phyloP scores from a whole-genome alignment of 108 stramenopile species.

The Fragilaria crotonensis region DNA sequence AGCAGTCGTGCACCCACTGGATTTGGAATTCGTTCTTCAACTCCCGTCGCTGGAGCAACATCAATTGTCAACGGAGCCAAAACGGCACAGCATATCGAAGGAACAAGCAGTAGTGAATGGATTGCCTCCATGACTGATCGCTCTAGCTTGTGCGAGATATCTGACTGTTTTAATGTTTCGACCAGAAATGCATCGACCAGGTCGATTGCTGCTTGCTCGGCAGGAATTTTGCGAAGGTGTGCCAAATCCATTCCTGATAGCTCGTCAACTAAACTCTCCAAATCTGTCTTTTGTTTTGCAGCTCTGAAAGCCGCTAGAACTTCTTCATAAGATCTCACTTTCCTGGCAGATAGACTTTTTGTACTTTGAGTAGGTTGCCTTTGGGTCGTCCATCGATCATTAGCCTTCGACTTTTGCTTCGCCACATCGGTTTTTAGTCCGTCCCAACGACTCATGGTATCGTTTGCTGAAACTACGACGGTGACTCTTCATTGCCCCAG shows the following conservation, averaged over 20 bases:
- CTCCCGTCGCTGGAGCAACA: not conserved
- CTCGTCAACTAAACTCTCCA: not conserved
- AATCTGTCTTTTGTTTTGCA: not conserved
- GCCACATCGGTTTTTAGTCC: not conserved
- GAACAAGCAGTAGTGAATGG: not conserved
- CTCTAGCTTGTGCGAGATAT: not conserved
- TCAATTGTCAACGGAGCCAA: not conserved
- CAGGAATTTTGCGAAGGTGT: not conserved
- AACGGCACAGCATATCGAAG: not conserved
- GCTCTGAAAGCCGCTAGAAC: not conserved
- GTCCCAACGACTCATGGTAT: not conserved
- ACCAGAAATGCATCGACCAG: not conserved
- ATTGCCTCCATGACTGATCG: not conserved
- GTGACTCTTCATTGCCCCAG: too few species aligned
- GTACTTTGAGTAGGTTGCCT: not conserved
- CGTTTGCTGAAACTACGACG: too few species aligned
- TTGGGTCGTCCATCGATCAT: not conserved
- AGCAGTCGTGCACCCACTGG: not conserved
- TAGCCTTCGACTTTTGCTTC: not conserved
- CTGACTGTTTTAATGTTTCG: not conserved
- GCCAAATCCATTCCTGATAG: not conserved
- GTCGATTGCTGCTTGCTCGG: slow-evolving; percentile 2
- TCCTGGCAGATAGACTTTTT: not conserved
- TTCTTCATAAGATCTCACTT: not conserved
- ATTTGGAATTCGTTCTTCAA: slow-evolving; percentile 1